These are phyloP conservation scores for Triangularia verruculosa DNA, from an alignment of 2,329 filamentous ascomycete species.

Conservation along the genomic window DNA sequence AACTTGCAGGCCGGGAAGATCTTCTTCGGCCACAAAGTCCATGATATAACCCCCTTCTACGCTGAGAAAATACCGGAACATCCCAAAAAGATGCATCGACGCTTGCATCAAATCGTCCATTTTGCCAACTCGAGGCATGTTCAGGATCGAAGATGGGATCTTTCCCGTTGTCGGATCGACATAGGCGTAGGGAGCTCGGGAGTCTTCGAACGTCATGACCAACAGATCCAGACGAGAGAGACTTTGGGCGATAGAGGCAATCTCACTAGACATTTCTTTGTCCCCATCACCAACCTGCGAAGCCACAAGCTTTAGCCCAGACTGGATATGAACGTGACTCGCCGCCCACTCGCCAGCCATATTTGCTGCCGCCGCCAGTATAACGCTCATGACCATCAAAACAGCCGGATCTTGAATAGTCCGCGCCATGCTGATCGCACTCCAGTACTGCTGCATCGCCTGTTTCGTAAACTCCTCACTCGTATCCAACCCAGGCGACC, in stretches of 20 bases:
- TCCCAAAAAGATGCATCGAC: constrained; percentile 16
- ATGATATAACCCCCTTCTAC: background rate
- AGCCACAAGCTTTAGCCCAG: constrained; percentile 31
- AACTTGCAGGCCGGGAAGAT: background rate
- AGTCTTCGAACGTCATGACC: constrained; percentile 36
- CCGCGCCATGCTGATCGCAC: constrained; percentile 31
- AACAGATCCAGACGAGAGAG: constrained; percentile 35
- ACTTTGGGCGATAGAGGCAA: constrained; percentile 22
- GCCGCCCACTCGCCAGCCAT: constrained; percentile 34
- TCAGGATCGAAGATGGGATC: background rate
- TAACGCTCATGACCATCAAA: constrained; percentile 34
- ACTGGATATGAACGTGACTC: constrained; percentile 32
- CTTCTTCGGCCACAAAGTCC: background rate
- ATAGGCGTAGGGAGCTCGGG: constrained; percentile 32
- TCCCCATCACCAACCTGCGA: background rate
- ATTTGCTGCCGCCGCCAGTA: constrained; percentile 34
- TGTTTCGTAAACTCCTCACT: constrained; percentile 21
- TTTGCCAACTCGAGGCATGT: background rate
- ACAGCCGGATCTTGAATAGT: constrained; percentile 29
- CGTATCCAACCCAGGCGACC: background rate
- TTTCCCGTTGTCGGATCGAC: background rate
- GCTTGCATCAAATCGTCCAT: constrained; percentile 18
- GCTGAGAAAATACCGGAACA: constrained; percentile 21
- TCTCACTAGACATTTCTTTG: background rate
- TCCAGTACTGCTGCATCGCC: constrained; percentile 30